Evolutionary conservation across 2,329 filamentous ascomycete species (phyloP), one percentile per base, ranked within the genome.

Genomic region (Rutstroemia sydowiana): DNA sequence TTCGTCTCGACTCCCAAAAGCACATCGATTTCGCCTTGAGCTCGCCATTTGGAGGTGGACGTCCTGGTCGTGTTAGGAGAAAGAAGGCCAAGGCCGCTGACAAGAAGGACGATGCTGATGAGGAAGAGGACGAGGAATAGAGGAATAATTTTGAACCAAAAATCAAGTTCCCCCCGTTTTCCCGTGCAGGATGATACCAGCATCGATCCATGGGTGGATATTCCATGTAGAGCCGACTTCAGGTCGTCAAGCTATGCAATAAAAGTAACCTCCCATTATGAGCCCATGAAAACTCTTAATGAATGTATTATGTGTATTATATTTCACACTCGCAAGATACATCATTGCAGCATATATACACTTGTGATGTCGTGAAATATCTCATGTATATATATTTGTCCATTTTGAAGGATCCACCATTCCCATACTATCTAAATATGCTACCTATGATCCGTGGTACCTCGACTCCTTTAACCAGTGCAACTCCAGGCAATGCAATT

Each of bases 1-100:
- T 98, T 75, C 93, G 93, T 78, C 89, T 98, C 71, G 93, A 98
- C 82, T 96, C 91, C 69, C 93, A 98, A 86, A 98, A 98, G 88
- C 93, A 98, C 87, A 97, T 98, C 70, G 93, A 98, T 82, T 97
- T 98, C 75, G 82, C 93, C 60, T 84, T 98, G 63, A 95, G 86
- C 77, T 97, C 92, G 72, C 92, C 93, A 73, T 96, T 95, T 70
- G 93, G 93, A 76, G 91, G 91, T 73, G 93, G 93, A 72, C 91
- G 93, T 68, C 89, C 90, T 69, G 93, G 93, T 67, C 93, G 93
- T 84, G 92, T 96, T 71, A 85, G 89, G 76, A 95, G 93, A 84
- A 98, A 97, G 93, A 98, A 97, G 91, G 88, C 91, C 74, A 92
- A 89, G 81, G 88, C 93, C 66, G 89, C 90, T 59, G 89, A 95